Percentiles rank a stretch among this genome's conserved stretches.
Evolutionary conservation across 345 rosid genomes (phyloP).

Genomic region (Sonneratia alba): DNA sequence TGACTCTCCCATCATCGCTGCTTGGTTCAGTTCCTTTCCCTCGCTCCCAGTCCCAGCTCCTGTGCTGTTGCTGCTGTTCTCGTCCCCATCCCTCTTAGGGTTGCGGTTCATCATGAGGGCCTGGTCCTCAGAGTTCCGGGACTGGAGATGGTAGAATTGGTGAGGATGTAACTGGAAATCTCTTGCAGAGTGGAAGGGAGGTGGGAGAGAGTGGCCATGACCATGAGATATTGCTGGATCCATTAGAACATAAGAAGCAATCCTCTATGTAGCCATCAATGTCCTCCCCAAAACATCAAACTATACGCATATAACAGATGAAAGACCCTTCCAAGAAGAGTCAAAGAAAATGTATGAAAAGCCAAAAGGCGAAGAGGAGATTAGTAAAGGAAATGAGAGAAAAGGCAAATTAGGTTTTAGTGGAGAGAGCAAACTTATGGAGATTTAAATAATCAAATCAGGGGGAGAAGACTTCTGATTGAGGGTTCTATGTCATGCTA

Average conservation of each 20-base stretch:
- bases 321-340: background rate
- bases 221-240: constrained; percentile 11
- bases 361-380: background rate
- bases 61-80: constrained; percentile 4
- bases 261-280: background rate
- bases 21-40: background rate
- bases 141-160: constrained; percentile 3
- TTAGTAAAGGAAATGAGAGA: background rate
- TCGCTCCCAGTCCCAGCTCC: constrained; percentile 1
- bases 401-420: background rate
- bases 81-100: constrained; percentile 5
- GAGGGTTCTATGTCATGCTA: background rate
- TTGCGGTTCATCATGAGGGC: background rate
- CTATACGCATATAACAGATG: background rate
- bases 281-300: background rate
- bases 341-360: background rate
- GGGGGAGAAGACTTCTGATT: background rate
- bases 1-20: constrained; percentile 2
- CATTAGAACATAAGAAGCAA: background rate
- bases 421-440: background rate
- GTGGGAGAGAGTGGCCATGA: constrained; percentile 12
- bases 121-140: background rate
- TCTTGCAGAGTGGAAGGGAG: constrained; percentile 10
- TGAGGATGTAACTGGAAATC: constrained; percentile 7
- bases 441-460: background rate